Evolutionary conservation across 345 rosid species (phyloP).

Genomic region (Anacardium occidentale): DNA sequence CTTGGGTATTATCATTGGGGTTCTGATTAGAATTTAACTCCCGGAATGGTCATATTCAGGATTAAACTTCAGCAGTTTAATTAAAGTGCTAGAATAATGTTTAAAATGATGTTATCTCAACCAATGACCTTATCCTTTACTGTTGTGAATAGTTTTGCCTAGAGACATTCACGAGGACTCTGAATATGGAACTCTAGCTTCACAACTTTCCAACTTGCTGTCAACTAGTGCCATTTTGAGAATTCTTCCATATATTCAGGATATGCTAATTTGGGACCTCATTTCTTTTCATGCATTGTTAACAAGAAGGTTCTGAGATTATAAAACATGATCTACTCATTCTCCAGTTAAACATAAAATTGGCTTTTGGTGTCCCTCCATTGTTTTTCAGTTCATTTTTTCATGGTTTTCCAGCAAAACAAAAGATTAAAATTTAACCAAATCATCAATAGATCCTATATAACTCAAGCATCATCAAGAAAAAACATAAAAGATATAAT

Average conservation of each 20-base stretch:
- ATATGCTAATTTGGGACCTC: neutral
- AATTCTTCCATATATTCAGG: neutral
- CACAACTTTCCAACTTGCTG: neutral
- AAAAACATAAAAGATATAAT: neutral
- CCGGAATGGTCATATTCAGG: neutral
- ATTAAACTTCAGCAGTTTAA: neutral
- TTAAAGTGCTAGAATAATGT: neutral
- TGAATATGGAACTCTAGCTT: neutral
- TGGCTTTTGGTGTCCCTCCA: neutral
- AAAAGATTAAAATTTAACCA: neutral
- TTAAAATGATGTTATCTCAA: neutral
- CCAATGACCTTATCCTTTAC: neutral
- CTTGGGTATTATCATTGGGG: neutral
- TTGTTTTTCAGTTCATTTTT: neutral
- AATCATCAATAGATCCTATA: neutral
- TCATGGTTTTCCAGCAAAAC: neutral
- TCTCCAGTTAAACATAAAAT: neutral
- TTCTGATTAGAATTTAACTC: neutral
- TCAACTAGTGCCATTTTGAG: too few relatives aligned
- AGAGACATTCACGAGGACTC: neutral
- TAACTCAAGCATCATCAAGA: neutral
- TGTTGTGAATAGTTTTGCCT: neutral
- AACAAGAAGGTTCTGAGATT: neutral
- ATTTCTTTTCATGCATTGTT: neutral
- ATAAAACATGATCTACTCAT: neutral